Percentiles rank a stretch among this genome's conserved stretches.
Conservation (phyloP, 345 rosid genomes). For the Barbarea vulgaris region DNA sequence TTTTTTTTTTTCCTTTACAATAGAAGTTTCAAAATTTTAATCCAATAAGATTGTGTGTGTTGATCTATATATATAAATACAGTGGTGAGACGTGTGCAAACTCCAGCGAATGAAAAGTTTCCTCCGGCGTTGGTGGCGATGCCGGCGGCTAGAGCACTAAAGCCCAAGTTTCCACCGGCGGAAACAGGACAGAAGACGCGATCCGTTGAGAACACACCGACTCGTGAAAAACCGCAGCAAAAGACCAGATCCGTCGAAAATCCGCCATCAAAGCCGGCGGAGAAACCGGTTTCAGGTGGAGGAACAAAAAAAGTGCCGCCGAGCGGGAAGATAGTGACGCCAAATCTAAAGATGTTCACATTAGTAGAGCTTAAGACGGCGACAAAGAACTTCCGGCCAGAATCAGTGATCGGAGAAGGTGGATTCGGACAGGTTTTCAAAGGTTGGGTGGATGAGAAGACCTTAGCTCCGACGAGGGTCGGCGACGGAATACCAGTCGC, state of each 20-base stretch:
- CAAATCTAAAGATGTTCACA: slow-evolving; percentile 59
- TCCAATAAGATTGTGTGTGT: neutral
- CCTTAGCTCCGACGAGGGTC: slow-evolving; percentile 56
- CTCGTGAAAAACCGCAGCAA: slow-evolving; percentile 16
- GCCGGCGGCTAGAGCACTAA: slow-evolving; percentile 5
- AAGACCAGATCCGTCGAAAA: slow-evolving; percentile 14
- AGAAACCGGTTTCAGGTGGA: neutral
- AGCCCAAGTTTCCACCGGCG: slow-evolving; percentile 10
- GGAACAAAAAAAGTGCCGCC: slow-evolving; percentile 29
- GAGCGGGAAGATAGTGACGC: slow-evolving; percentile 44
- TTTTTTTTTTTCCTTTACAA: neutral
- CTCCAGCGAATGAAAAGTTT: slow-evolving; percentile 3
- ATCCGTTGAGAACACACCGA: neutral
- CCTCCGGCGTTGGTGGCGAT: slow-evolving; percentile 32
- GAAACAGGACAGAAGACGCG: slow-evolving; percentile 1
- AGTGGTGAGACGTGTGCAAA: slow-evolving; percentile 8
- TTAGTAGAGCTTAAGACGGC: slow-evolving; percentile 59
- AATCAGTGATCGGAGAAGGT: slow-evolving; percentile 78
- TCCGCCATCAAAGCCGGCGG: slow-evolving; percentile 16
- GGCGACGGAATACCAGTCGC: slow-evolving; percentile 83
- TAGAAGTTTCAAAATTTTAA: neutral
- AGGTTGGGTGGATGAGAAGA: slow-evolving; percentile 78
- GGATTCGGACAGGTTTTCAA: slow-evolving; percentile 89
- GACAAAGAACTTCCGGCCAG: slow-evolving; percentile 78
- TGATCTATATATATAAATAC: no score